These are phyloP conservation scores for Cerioporus squamosus DNA, from an alignment of 1,284 basidiomycete genomes.

Conservation along the genomic window DNA sequence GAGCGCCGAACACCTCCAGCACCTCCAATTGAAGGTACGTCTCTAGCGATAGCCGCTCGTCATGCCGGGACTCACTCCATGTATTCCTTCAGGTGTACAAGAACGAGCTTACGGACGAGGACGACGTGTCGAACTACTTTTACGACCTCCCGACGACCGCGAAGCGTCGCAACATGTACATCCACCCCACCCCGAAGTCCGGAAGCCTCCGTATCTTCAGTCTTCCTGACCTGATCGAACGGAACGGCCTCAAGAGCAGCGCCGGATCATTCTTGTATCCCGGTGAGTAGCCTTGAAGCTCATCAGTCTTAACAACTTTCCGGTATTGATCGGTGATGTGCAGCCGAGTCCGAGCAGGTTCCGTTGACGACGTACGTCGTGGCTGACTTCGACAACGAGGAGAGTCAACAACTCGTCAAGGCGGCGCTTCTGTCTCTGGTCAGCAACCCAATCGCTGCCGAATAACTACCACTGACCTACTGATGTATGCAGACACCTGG, in stretches of 20 bases:
- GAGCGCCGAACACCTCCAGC: conserved; percentile 61
- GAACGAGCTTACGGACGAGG: conserved; percentile 62
- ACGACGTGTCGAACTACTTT: conserved; percentile 76
- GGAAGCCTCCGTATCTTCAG: conserved; percentile 55
- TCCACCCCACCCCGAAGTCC: conserved; percentile 55
- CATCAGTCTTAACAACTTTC: background rate
- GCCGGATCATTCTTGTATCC: conserved; percentile 66
- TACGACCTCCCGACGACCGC: conserved; percentile 85
- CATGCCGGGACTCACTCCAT: background rate
- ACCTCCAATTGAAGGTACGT: conserved; percentile 73
- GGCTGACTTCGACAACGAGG: conserved; percentile 76
- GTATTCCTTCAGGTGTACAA: conserved; percentile 57
- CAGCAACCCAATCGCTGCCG: conserved; percentile 27
- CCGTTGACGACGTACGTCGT: conserved; percentile 70
- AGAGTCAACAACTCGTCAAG: conserved; percentile 59
- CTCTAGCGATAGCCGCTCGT: no score
- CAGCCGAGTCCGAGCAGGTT: conserved; percentile 43
- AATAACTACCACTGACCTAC: background rate
- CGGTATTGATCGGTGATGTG: no score
- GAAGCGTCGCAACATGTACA: conserved; percentile 71
- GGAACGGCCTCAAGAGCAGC: conserved; percentile 41
- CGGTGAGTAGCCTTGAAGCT: conserved; percentile 39
- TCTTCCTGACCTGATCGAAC: conserved; percentile 52
- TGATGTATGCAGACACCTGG: conserved; percentile 40
- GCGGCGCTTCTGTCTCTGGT: conserved; percentile 74